Conservation (phyloP, 2,329 filamentous ascomycete genomes). For the Alternaria tenuissima region DNA sequence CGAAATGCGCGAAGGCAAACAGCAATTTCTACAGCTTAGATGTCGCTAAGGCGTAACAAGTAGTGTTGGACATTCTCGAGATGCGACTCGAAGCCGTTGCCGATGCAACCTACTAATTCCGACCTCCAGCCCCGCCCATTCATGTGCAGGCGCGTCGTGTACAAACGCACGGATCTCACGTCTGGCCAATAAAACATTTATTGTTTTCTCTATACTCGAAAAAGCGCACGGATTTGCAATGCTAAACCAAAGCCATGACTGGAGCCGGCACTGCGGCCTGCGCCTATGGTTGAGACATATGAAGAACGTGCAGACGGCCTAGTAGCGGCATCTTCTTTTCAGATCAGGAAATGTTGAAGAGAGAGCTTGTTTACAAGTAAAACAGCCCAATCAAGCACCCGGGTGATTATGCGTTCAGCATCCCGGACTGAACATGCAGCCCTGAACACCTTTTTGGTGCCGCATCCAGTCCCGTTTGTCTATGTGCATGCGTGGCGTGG, state of each 20-base stretch:
- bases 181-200: too few relatives aligned
- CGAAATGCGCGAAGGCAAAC: too few relatives aligned
- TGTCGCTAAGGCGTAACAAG: too few relatives aligned
- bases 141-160: too few relatives aligned
- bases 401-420: too few relatives aligned
- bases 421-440: not conserved
- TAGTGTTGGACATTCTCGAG: too few relatives aligned
- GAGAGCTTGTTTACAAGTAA: not conserved
- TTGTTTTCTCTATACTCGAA: not conserved
- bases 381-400: not conserved
- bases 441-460: not conserved
- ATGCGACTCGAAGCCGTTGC: too few relatives aligned
- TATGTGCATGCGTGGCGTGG: not conserved
- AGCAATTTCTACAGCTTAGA: accelerated
- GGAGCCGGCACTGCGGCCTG: not conserved
- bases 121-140: too few relatives aligned
- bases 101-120: too few relatives aligned
- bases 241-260: not conserved
- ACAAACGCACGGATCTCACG: too few relatives aligned
- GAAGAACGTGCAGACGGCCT: too few relatives aligned
- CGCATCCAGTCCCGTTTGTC: not conserved
- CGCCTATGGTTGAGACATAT: not conserved
- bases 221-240: not conserved
- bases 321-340: not conserved
- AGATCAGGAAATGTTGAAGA: not conserved